A percentile compares a stretch with the other conserved stretches of the same genome.
Evolutionary conservation across 2,329 filamentous ascomycete genomes (phyloP).

Genomic region (Trichoderma polysporum): DNA sequence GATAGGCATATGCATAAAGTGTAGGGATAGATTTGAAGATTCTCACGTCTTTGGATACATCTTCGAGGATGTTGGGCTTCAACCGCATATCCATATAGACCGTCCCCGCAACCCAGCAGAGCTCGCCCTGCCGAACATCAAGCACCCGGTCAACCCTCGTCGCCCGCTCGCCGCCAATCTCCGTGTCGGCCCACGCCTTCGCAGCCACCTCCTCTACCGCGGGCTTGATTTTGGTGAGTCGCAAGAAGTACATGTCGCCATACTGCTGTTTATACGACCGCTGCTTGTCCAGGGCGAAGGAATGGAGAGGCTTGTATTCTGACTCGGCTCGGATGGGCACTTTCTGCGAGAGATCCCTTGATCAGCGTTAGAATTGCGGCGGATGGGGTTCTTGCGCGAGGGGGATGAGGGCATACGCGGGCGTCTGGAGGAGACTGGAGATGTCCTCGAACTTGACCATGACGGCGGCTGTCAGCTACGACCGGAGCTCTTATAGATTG

Average conservation of each 20-base stretch:
- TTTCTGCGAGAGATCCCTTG: conserved; percentile 37
- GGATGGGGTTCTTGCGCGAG: neutral
- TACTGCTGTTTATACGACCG: conserved; percentile 91
- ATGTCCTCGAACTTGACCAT: conserved; percentile 49
- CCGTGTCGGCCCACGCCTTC: conserved; percentile 74
- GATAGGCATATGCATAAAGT: too few species aligned
- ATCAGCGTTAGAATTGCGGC: neutral
- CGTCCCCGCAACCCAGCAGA: conserved; percentile 94
- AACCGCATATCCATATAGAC: conserved; percentile 96
- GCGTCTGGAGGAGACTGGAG: conserved; percentile 47
- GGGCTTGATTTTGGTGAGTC: conserved; percentile 83
- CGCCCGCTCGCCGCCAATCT: conserved; percentile 74
- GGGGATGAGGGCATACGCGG: conserved; percentile 25
- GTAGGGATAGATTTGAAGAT: neutral
- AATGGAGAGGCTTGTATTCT: conserved; percentile 71
- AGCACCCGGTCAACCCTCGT: conserved; percentile 81
- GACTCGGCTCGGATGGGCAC: conserved; percentile 54
- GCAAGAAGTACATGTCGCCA: conserved; percentile 95
- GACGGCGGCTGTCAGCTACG: neutral
- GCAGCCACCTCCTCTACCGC: conserved; percentile 71
- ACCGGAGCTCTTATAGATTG: neutral
- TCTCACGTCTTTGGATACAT: conserved; percentile 85
- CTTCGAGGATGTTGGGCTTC: conserved; percentile 94
- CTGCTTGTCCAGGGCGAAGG: conserved; percentile 69
- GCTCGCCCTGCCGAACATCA: conserved; percentile 90